Conservation (phyloP, 2,329 filamentous ascomycete genomes). For the Zarea fungicola region DNA sequence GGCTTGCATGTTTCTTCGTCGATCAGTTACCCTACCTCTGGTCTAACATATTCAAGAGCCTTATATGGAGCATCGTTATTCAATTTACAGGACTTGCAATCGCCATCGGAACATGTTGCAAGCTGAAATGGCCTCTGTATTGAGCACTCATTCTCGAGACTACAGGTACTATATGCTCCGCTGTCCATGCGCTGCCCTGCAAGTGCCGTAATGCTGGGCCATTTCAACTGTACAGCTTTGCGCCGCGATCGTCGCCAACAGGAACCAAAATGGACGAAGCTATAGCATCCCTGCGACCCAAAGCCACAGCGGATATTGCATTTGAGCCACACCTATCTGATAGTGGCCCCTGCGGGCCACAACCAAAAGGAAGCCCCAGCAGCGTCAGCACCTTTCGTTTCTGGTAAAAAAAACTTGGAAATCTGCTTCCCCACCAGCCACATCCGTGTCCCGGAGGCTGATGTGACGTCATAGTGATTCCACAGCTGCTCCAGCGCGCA, state of each 20-base stretch:
- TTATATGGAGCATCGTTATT: neutral
- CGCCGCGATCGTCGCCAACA: neutral
- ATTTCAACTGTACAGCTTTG: neutral
- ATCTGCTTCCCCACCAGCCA: neutral
- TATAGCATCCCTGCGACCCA: neutral
- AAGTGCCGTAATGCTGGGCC: neutral
- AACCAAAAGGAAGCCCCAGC: no score
- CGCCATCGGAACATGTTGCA: neutral
- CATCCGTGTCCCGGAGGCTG: neutral
- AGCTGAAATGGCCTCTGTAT: no score
- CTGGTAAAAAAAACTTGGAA: neutral
- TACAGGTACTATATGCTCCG: neutral
- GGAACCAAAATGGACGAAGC: neutral
- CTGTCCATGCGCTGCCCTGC: neutral
- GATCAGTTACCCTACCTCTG: no score
- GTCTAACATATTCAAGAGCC: neutral
- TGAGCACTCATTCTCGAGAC: neutral
- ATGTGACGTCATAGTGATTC: conserved; percentile 6
- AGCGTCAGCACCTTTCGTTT: no score
- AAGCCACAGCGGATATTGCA: neutral
- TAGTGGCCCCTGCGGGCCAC: neutral
- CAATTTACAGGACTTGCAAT: neutral
- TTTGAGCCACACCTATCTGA: conserved; percentile 1
- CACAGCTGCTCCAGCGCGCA: neutral
- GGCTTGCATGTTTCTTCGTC: no score